These are phyloP conservation scores for Anthoceros angustus DNA, from an alignment of 225 moss, liverwort and hornwort species.

Conservation along the genomic window DNA sequence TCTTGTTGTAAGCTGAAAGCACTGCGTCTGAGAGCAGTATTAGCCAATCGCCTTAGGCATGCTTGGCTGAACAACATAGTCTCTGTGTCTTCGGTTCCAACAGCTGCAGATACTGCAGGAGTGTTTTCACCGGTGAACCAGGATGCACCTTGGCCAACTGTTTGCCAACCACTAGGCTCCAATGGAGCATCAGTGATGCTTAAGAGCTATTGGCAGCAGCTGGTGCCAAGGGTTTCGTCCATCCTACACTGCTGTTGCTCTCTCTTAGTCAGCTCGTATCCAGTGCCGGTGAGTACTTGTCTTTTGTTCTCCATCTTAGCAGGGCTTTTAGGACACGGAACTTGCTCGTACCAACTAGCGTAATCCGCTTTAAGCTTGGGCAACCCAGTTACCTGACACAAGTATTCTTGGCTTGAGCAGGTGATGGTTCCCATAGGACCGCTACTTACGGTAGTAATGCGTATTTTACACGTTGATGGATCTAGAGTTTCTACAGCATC, in stretches of 20 bases:
- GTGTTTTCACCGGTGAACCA: constrained; percentile 69
- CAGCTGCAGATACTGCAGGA: constrained; percentile 81
- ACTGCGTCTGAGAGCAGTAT: too few relatives aligned
- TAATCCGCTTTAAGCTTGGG: too few relatives aligned
- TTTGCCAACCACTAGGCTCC: constrained; percentile 57
- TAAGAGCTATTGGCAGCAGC: constrained; percentile 75
- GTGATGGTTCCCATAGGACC: constrained; percentile 85
- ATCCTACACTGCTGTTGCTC: constrained; percentile 88
- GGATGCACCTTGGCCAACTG: constrained; percentile 85
- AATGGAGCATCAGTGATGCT: constrained; percentile 57
- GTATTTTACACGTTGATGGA: constrained; percentile 88
- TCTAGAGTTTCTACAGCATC: constrained; percentile 38
- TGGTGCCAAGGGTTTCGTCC: constrained; percentile 74
- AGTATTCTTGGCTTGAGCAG: constrained; percentile 18
- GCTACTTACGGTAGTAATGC: constrained; percentile 64
- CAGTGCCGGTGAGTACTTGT: constrained; percentile 56
- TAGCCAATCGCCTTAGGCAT: background rate
- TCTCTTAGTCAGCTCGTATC: constrained; percentile 72
- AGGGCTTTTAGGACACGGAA: background rate
- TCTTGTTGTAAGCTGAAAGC: too few relatives aligned
- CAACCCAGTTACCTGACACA: background rate
- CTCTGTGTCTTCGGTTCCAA: constrained; percentile 31
- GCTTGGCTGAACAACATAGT: background rate
- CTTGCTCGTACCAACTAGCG: too few relatives aligned
- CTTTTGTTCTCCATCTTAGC: background rate